Evolutionary conservation across 495 filamentous ascomycete genomes (phyloP), one percentile per base, ranked within the genome.

Genomic region (Usnea hakonensis): DNA sequence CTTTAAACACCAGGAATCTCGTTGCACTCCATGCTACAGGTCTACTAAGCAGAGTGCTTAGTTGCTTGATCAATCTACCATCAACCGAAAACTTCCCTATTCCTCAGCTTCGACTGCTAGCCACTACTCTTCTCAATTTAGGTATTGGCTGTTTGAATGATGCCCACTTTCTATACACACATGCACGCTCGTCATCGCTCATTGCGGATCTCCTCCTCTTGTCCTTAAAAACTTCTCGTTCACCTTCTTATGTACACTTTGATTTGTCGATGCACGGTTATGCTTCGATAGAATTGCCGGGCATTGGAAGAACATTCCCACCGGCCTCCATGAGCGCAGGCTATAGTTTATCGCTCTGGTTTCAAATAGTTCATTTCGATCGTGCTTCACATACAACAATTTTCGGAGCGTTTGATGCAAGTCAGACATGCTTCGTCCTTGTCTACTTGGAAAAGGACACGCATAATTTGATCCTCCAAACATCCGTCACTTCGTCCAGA

Each of bases 391-490:
- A 97, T 73, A 97, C 94, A 1, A 98, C 94, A 5, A 79, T 98
- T 9, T 98, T 98, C 73, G 94, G 94, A 5, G 90, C 92, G 14
- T 97, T 95, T 72, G 94, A 98, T 75, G 78, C 87, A 0, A 90
- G 83, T 21, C 94, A 98, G 69, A 91, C 89, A 1, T 98, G 95
- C 74, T 98, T 98, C 66, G 78, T 97, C 37, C 83, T 98, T 48
- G 88, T 88, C 28, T 98, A 97, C 70, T 81, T 98, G 30, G 94
- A 98, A 72, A 90, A 87, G 69, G 91, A 97, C 70, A 95, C 90
- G n/a, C 85, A 82, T 33, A 91, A 96, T 69, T 91, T 98, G 65
- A 97, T 98, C 69, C 78, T 98, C 28, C 94, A 98, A 71, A 97
- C 94, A 38, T 97, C 95, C 16, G 88, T 97, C 57, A 90, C 83